Evolutionary conservation across 495 filamentous ascomycete genomes (phyloP).

Genomic region (Aspergillus funiculosus): DNA sequence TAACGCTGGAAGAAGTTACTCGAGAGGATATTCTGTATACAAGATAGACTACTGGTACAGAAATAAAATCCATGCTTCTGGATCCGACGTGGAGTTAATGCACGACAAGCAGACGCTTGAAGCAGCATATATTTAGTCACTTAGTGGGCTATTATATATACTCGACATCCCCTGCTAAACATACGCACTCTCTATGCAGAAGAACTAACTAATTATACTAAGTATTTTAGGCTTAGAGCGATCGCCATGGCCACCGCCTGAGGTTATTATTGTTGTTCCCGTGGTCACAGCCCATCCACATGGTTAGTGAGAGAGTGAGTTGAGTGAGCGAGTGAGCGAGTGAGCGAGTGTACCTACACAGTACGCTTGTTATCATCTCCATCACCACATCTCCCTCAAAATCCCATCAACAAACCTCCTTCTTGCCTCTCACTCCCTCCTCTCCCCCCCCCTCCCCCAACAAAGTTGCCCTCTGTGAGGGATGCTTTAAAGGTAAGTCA

Average conservation of each 20-base stretch:
- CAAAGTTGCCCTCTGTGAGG: slow-evolving; percentile 29
- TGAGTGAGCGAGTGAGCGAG: too few relatives aligned
- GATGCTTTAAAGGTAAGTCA: slow-evolving; percentile 20
- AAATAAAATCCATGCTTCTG: too few relatives aligned
- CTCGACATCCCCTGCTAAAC: neutral
- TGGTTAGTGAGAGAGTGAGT: too few relatives aligned
- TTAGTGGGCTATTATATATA: neutral
- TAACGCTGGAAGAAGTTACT: too few relatives aligned
- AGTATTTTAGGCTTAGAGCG: slow-evolving; percentile 20
- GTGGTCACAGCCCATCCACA: slow-evolving; percentile 20
- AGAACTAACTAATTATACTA: slow-evolving; percentile 9
- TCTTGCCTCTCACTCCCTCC: slow-evolving; percentile 3
- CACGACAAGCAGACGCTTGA: too few relatives aligned
- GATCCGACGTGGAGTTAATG: neutral
- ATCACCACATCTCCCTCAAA: slow-evolving; percentile 14
- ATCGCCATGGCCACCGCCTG: slow-evolving; percentile 17
- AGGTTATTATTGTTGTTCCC: slow-evolving; percentile 18
- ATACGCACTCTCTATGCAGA: slow-evolving; percentile 8
- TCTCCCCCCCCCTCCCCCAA: slow-evolving; percentile 1
- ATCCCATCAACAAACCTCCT: slow-evolving; percentile 13
- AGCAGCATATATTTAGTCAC: too few relatives aligned
- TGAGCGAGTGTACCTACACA: neutral
- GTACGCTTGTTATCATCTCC: slow-evolving; percentile 11
- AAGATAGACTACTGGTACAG: too few relatives aligned
- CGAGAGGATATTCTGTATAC: too few relatives aligned